Evolutionary conservation across 2,329 filamentous ascomycete species (phyloP), one percentile per base, ranked within the genome.

Genomic region (Clonostachys sp.): DNA sequence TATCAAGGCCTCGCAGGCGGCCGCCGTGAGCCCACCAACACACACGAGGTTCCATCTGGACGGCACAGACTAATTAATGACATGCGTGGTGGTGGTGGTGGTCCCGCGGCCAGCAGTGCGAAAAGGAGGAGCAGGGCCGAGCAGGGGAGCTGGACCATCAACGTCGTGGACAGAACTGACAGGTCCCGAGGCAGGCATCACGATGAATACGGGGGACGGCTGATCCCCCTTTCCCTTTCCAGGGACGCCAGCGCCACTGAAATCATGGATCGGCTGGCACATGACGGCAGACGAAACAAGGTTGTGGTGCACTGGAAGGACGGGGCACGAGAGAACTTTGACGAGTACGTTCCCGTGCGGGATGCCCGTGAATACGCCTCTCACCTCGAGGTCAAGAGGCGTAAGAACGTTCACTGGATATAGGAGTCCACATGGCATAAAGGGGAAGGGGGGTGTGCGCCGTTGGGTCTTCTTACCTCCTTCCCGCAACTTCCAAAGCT

Each of bases 301-400:
- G 57, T 62, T 5, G 9, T 59, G 24, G 60, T 64, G 33, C 53
- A 54, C 36, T 65, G 61, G 63, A 38, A 49, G 12, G 50, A 60
- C 45, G 60, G 56, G 14, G 50, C 45, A 8, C 41, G 35, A 4
- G 59, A 64, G 49, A 42, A 40, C 8, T 51, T 65, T 12, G 54
- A 53, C 36, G 48, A 51, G 2, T 24, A 48, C 13, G 48, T 62
- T 6, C 46, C 50, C 13, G 36, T 63, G 42, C 42, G 49, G 5
- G 57, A 61, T 18, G 39, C 65, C 18, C 45, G 48, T 35, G 43
- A 45, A 9, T 42, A 47, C 13, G 58, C 50, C 3, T 46, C 47
- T 18, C 52, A 48, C 41, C 51, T 64, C 2, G 53, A 61, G 41
- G 51, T 65, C 34, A 54, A 51, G 44, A 48, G 54, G 45, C 53